Conservation (phyloP, 2,329 filamentous ascomycete genomes). For the Phialophora tarda region DNA sequence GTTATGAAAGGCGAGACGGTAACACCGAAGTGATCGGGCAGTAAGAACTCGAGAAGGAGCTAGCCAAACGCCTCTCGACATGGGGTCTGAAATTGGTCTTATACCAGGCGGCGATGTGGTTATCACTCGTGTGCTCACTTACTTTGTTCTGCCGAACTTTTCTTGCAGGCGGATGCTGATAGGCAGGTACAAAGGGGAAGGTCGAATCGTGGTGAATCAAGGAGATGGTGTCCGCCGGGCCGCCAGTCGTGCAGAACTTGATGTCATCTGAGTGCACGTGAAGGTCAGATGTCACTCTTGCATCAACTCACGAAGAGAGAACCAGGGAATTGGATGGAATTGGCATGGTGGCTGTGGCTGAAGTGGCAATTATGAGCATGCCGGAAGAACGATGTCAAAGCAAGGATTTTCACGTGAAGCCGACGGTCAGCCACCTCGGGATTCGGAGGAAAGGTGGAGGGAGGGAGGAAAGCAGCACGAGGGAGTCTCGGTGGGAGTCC, state of each 20-base stretch:
- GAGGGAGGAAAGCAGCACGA: too few species aligned
- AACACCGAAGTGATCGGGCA: not conserved
- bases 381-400: not conserved
- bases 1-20: conserved; percentile 6
- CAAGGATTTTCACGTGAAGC: conserved; percentile 2
- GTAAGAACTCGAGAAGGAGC: conserved; percentile 1
- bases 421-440: conserved; percentile 4
- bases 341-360: conserved; percentile 10
- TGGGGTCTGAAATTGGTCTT: conserved; percentile 17
- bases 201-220: conserved; percentile 4
- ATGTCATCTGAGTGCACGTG: conserved; percentile 16
- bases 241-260: not conserved
- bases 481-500: too few species aligned
- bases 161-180: conserved; percentile 10
- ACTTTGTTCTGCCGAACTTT: conserved; percentile 26
- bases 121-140: conserved; percentile 33
- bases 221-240: not conserved
- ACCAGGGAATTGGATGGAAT: conserved; percentile 13
- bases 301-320: conserved; percentile 1
- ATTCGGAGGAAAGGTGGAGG: not conserved
- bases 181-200: conserved; percentile 14
- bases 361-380: conserved; percentile 8
- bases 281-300: conserved; percentile 14
- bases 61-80: conserved; percentile 19
- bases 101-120: conserved; percentile 11